phyloP scores from a whole-genome alignment of 495 filamentous ascomycete species.

The Parachaetomium inaequale region DNA sequence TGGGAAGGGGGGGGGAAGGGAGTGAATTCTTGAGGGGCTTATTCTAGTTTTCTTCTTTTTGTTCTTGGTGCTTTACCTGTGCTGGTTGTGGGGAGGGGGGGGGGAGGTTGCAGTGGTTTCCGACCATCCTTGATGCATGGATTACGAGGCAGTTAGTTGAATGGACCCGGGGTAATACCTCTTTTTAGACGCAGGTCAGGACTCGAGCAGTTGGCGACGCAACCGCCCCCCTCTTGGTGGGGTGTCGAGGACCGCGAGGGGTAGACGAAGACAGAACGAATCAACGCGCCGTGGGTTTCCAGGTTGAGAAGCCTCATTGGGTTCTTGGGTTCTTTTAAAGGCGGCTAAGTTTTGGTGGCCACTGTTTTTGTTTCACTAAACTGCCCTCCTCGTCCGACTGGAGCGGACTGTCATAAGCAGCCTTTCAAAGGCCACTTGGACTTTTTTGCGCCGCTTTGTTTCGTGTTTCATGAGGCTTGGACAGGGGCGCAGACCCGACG shows the following conservation, averaged over 20 bases:
- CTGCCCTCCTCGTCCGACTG: background rate
- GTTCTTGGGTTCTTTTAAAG: background rate
- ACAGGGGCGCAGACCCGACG: conserved; percentile 1
- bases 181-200: conserved; percentile 7
- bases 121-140: conserved; percentile 26
- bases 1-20: no score
- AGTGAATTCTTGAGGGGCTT: conserved; percentile 26
- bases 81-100: conserved; percentile 25
- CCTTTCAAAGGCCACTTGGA: conserved; percentile 3
- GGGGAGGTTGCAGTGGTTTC: conserved; percentile 27
- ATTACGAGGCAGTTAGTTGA: conserved; percentile 33
- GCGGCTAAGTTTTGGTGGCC: background rate
- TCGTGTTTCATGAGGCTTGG: conserved; percentile 1
- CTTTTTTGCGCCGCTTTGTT: conserved; percentile 5
- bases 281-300: background rate
- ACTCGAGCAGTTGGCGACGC: background rate
- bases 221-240: background rate
- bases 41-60: conserved; percentile 31
- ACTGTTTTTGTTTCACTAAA: background rate
- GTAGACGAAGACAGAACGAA: background rate
- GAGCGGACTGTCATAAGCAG: background rate
- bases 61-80: conserved; percentile 32
- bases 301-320: no score
- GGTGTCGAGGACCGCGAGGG: background rate
- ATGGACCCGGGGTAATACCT: conserved; percentile 30